Base-by-base conservation (phyloP, 768 basidiomycete genomes). In the Xerocomellus dryophilus region DNA sequence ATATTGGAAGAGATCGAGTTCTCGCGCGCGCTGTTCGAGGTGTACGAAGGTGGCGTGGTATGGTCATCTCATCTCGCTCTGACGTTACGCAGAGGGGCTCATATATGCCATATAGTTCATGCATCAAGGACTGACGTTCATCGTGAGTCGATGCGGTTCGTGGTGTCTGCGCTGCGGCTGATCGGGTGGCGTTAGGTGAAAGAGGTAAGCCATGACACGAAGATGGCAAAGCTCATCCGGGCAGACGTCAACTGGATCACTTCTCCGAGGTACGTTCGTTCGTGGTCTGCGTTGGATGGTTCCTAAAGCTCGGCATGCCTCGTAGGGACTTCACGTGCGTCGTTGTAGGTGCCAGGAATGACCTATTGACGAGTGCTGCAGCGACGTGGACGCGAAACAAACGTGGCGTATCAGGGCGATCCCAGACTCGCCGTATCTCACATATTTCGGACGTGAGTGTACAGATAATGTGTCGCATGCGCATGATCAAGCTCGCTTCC, bases 191-290 rank as follows among this genome's bases (percentile, higher is more conserved):
- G 2, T 38, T 11, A 90, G 88, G 80, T 92, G 53, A 81, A 80
- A 66, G 88, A 93, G 68, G 77, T 95, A 49, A 87, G 81, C 60
- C 93, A 95, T 61, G 91, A 93, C 62, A 69, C 79, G 4, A 86
- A 81, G 65, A 73, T 84, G 48, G 93, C 88, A 1, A 85, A 79
- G 66, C 78, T 92, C 17, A 64, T 84, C 6, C 78, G 81, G 47
- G 79, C 84, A n/a, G 86, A 92, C 56, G 86, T 94, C 56, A 90
- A 88, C 57, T 95, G 90, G 83, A 81, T 83, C 48, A 96, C 93
- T 11, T 79, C 78, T 31, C 86, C 85, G 23, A 78, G 84, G 86
- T 83, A 52, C 46, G 70, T 58, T 53, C 10, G 7, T 29, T 21
- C 18, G 15, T 41, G 8, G 12, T 27, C 29, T 18, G 15, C 3